phyloP scores from a whole-genome alignment of 163 green algal species.

The Trebouxia gelatinosa region DNA sequence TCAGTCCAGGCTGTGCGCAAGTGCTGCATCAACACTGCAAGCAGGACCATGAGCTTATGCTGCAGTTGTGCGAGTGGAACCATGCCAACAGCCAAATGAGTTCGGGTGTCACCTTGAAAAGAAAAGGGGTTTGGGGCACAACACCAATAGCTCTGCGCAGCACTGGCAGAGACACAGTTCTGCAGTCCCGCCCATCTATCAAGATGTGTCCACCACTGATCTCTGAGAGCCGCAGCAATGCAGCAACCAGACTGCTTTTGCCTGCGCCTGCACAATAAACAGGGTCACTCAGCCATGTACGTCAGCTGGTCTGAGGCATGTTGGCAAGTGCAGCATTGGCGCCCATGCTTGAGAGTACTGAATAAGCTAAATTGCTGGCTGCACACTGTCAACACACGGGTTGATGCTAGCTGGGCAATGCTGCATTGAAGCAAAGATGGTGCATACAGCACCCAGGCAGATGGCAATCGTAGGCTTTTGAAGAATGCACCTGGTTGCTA shows the following conservation, averaged over 20 bases:
- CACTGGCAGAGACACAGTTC: constrained; percentile 30
- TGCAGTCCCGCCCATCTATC: constrained; percentile 45
- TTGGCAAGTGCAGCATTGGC: neutral
- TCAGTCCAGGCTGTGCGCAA: too few species aligned
- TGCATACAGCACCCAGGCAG: neutral
- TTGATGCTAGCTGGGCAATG: too few species aligned
- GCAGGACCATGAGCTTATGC: neutral
- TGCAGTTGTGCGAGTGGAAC: neutral
- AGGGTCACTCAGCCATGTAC: constrained; percentile 37
- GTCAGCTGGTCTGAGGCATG: neutral
- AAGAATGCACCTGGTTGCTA: neutral
- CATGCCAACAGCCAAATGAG: neutral
- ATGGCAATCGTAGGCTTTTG: neutral
- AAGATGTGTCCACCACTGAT: constrained; percentile 43
- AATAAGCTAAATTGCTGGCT: neutral
- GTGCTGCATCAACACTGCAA: too few species aligned
- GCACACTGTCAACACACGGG: too few species aligned
- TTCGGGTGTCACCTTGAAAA: constrained; percentile 51
- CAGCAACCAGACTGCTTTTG: constrained; percentile 62
- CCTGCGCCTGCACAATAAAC: constrained; percentile 58
- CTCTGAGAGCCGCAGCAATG: constrained; percentile 61
- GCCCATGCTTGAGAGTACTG: neutral
- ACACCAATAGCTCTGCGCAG: constrained; percentile 50
- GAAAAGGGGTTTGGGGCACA: constrained; percentile 71
- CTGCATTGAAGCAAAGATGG: too few species aligned